These are phyloP conservation scores for Penicillium verrucosum DNA, from an alignment of 2,329 filamentous ascomycete genomes.

Conservation along the genomic window DNA sequence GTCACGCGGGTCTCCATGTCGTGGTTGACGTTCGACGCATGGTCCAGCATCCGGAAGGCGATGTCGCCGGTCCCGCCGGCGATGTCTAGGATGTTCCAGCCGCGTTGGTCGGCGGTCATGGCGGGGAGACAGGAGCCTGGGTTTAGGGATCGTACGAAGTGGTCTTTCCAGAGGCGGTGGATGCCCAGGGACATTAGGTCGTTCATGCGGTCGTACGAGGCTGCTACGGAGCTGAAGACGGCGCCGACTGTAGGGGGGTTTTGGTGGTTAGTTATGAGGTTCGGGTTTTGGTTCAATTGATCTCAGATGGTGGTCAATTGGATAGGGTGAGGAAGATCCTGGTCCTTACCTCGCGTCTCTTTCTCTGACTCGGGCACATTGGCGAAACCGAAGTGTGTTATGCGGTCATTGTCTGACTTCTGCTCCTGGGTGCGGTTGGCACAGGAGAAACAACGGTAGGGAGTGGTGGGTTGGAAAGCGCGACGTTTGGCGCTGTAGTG, in stretches of 20 bases:
- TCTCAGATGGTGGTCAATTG: background rate
- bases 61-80: slow-evolving; percentile 97
- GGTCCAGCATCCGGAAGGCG: slow-evolving; percentile 91
- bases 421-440: slow-evolving; percentile 41
- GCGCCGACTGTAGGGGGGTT: slow-evolving; percentile 60
- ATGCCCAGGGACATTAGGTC: slow-evolving; percentile 98
- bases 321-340: background rate
- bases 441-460: slow-evolving; percentile 53
- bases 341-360: slow-evolving; percentile 56
- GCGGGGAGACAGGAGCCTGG: slow-evolving; percentile 60
- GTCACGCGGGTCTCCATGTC: slow-evolving; percentile 80
- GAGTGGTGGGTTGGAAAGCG: slow-evolving; percentile 23
- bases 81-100: slow-evolving; percentile 83
- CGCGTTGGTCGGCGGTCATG: slow-evolving; percentile 37
- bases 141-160: slow-evolving; percentile 89
- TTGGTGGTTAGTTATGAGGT: background rate
- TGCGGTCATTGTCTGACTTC: slow-evolving; percentile 49
- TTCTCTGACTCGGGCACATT: slow-evolving; percentile 80
- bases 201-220: slow-evolving; percentile 97
- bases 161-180: slow-evolving; percentile 95
- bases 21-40: slow-evolving; percentile 74
- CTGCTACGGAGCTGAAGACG: slow-evolving; percentile 93
- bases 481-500: slow-evolving; percentile 35
- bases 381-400: slow-evolving; percentile 89
- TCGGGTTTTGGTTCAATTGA: background rate